Evolutionary conservation across 306 rosid species (phyloP), one percentile per base, ranked within the genome.

Genomic region (Quercus rubra): DNA sequence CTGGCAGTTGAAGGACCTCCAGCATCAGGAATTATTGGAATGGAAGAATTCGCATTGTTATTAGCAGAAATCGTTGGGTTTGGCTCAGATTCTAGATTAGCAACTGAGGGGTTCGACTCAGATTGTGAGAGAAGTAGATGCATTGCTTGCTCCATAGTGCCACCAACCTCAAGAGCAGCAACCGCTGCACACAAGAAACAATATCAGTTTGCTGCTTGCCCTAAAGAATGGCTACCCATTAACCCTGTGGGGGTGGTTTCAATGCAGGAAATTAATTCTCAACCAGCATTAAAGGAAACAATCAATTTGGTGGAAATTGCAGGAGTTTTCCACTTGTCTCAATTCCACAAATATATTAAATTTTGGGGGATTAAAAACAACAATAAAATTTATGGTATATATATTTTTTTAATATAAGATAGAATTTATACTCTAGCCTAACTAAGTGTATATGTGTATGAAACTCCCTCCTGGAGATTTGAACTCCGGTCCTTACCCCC

Each of bases 121-220:
- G 85, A 35, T 75, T 73, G 83, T 3, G 86, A 78, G 9, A 88
- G 87, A 82, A 95, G 79, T 51, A 20, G 82, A 17, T 23, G 79
- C 83, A 90, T 21, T 12, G 84, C 87, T 74, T 91, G 43, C 82
- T 92, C 94, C 74, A 89, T 15, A 67, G 80, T 41, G 78, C 85
- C 87, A 25, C 91, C 90, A 0, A 82, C 85, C 79, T 78, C 86
- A 41, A 90, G 52, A 71, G 95, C 97, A 55, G 91, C 88, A 30
- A 80, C 75, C 77, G 78, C 99, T 95, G 93, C 87, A 83, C 30
- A 78, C 74, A 83, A 72, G 71, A 68, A 82, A 71, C 51, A 71
- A 66, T 51, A 77, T 81, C 73, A 83, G 59, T 64, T 13, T 20
- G 12, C 55, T 74, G 51, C 43, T 64, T 64, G 8, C 43, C 21